phyloP scores from a whole-genome alignment of 2,329 filamentous ascomycete genomes.

The Sclerotinia minor region DNA sequence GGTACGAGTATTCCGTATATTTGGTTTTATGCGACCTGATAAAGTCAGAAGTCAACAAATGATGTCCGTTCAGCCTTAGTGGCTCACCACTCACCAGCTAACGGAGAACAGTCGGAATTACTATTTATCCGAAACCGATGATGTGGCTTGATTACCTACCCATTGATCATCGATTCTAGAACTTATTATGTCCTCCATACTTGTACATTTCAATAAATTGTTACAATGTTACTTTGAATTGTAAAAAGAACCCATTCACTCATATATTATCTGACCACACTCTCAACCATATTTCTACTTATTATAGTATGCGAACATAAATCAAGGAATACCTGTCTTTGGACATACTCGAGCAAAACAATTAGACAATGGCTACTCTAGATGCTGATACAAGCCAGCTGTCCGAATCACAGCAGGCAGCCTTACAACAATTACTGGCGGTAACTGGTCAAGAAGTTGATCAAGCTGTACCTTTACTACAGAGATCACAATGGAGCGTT shows the following conservation, averaged over 20 bases:
- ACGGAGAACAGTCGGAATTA: not conserved
- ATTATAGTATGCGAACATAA: conserved; percentile 11
- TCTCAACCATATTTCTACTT: not conserved
- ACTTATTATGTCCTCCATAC: not conserved
- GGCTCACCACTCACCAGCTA: not conserved
- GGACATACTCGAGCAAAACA: conserved; percentile 6
- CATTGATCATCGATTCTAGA: conserved; percentile 12
- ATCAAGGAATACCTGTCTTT: not conserved
- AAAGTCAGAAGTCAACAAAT: conserved; percentile 3
- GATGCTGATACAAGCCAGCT: conserved; percentile 67
- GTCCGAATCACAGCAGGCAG: conserved; percentile 74
- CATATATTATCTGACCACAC: not conserved
- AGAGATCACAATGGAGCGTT: conserved; percentile 93
- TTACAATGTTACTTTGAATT: not conserved
- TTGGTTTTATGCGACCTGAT: conserved; percentile 21
- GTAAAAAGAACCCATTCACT: not conserved
- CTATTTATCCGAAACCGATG: conserved; percentile 12
- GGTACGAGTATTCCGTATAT: no score
- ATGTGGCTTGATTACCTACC: conserved; percentile 11
- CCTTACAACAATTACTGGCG: conserved; percentile 82
- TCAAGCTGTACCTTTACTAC: conserved; percentile 75
- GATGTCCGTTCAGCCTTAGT: conserved; percentile 18
- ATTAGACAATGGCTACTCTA: conserved; percentile 46
- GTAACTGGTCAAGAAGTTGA: conserved; percentile 81
- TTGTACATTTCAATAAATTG: not conserved